Evolutionary conservation across 2,329 filamentous ascomycete genomes (phyloP).

Genomic region (Lomentospora prolificans): DNA sequence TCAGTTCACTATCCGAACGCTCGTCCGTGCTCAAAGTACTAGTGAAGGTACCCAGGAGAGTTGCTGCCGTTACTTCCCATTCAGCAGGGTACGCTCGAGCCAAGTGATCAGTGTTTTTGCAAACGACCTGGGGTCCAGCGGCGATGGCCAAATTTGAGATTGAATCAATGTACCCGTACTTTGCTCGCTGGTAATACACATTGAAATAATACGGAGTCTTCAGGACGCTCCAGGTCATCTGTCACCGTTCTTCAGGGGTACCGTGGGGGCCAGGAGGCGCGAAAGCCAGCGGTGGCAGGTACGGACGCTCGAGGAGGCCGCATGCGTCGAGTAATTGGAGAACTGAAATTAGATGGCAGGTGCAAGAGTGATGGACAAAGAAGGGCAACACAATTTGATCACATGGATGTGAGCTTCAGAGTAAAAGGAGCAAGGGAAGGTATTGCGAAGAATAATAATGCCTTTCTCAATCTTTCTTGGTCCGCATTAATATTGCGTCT

Average conservation of each 20-base stretch:
- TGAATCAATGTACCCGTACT: neutral
- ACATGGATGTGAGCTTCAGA: too few species aligned
- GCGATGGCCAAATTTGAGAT: neutral
- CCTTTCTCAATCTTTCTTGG: too few species aligned
- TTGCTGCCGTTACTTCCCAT: neutral
- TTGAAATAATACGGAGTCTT: neutral
- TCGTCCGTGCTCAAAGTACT: too few species aligned
- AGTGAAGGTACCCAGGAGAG: neutral
- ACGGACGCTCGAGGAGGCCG: too few species aligned
- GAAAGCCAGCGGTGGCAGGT: too few species aligned
- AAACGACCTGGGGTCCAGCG: neutral
- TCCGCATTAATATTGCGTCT: too few species aligned
- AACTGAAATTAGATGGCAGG: neutral
- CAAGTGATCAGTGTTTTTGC: neutral
- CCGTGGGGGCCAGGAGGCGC: too few species aligned
- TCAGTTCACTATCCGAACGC: too few species aligned
- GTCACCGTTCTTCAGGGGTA: neutral
- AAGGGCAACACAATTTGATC: neutral
- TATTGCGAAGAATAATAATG: too few species aligned
- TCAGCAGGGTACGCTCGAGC: neutral
- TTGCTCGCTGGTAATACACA: too few species aligned
- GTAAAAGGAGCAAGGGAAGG: too few species aligned
- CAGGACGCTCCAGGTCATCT: neutral
- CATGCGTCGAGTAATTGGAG: too few species aligned
- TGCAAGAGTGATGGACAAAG: neutral